Evolutionary conservation across 129 eudicot species (phyloP), one percentile per base, ranked within the genome.

Genomic region (Rutidosis leptorrhynchoides): DNA sequence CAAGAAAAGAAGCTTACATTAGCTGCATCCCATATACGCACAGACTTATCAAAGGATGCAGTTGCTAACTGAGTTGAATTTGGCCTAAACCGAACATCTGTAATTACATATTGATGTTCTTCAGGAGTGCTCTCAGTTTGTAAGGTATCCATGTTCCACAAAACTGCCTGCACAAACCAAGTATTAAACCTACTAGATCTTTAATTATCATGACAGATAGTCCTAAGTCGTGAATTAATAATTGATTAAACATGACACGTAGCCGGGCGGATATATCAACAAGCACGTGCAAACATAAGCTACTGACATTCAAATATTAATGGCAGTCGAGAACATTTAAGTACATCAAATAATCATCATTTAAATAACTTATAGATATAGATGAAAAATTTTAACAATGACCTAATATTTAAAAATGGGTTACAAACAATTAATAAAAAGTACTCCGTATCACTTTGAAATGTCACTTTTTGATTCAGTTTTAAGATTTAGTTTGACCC

Each of bases 21-120:
- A 62, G 98, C 90, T 42, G 98, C 98, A 88, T 93, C 98, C 98
- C 98, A 93, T 51, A 93, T 64, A 65, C 96, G 81, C 73, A 91
- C 96, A 69, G 96, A 87, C 68, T 81, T 78, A 72, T 91, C 97
- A 76, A 76, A 82, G 51, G 98, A 93, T 58, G 96, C 92, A 56
- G 98, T 93, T 26, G 95, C 98, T 28, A 93, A 78, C 67, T 93
- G 98, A 58, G 96, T 88, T 49, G 98, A 85, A 72, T 93, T 93
- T 42, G 98, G 98, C 73, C 96, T 83, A 73, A 93, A 93, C 63
- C 98, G 87, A 45, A 93, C 85, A 82, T 93, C 98, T 3, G 96
- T 85, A 24, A 93, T 88, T 40, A 93, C 69, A 58, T 55, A 73
- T 20, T 83, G 88, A 76, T 93, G 98, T 61, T 93, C 98, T 69